Percentiles rank a stretch among this genome's conserved stretches.
phyloP scores from a whole-genome alignment of 345 rosid species.

The Excoecaria agallocha region DNA sequence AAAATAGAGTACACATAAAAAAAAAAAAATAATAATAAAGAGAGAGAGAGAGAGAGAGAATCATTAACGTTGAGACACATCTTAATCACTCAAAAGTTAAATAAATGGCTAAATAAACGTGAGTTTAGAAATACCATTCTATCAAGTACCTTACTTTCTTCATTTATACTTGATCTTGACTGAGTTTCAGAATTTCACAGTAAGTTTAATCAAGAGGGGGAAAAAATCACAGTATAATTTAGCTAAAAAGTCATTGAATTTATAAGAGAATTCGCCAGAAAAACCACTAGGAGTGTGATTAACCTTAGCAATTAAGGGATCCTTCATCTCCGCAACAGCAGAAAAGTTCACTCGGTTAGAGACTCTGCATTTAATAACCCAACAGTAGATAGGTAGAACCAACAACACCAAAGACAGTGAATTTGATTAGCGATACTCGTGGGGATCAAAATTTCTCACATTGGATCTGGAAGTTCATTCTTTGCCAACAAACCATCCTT shows the following conservation, averaged over 20 bases:
- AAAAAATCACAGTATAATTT: background rate
- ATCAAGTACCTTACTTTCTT: too few species aligned
- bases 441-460: conserved; percentile 39
- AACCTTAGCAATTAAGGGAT: conserved; percentile 77
- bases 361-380: conserved; percentile 41
- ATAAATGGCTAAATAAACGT: too few species aligned
- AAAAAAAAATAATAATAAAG: too few species aligned
- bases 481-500: conserved; percentile 66
- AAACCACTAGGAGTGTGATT: background rate
- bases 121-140: too few species aligned
- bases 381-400: background rate
- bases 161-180: too few species aligned
- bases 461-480: conserved; percentile 71
- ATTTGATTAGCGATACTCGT: background rate
- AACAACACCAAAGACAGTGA: too few species aligned
- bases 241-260: background rate
- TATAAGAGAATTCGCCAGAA: background rate
- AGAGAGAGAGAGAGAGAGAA: too few species aligned
- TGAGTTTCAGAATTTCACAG: too few species aligned
- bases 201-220: too few species aligned
- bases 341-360: conserved; percentile 59
- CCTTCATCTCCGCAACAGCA: conserved; percentile 55
- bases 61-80: too few species aligned
- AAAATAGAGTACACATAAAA: background rate
- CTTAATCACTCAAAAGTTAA: too few species aligned